phyloP scores from a whole-genome alignment of 768 basidiomycete species.

The Hydnomerulius pinastri region DNA sequence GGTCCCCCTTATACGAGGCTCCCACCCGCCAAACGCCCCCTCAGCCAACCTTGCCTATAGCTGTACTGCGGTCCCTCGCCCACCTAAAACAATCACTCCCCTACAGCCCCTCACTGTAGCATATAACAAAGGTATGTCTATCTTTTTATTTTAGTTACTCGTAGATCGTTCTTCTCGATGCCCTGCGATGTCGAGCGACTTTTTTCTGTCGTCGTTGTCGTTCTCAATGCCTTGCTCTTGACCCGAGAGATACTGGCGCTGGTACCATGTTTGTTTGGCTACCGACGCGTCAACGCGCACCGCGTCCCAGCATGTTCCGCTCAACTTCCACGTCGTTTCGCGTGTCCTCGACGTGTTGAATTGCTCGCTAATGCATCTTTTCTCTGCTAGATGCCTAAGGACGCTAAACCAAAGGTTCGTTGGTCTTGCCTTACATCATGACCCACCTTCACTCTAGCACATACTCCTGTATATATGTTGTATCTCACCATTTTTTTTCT shows the following conservation, averaged over 20 bases:
- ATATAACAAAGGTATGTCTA: slow-evolving; percentile 31
- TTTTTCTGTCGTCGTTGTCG: slow-evolving; percentile 29
- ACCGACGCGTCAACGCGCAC: slow-evolving; percentile 38
- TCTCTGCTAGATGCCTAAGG: slow-evolving; percentile 73
- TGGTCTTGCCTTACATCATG: slow-evolving; percentile 11
- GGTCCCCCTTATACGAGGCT: slow-evolving; percentile 37
- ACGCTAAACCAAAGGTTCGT: slow-evolving; percentile 69
- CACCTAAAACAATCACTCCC: slow-evolving; percentile 35
- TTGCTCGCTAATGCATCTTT: slow-evolving; percentile 35
- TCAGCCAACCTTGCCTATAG: slow-evolving; percentile 41
- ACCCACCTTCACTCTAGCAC: background rate
- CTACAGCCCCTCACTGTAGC: slow-evolving; percentile 25
- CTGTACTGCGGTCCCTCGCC: slow-evolving; percentile 33
- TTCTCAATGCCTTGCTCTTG: slow-evolving; percentile 4
- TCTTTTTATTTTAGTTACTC: slow-evolving; percentile 20
- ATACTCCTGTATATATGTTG: slow-evolving; percentile 21
- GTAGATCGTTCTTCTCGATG: slow-evolving; percentile 27
- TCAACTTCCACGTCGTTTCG: slow-evolving; percentile 32
- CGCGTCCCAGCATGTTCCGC: slow-evolving; percentile 29
- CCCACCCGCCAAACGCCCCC: slow-evolving; percentile 39
- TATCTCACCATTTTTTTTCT: slow-evolving; percentile 8
- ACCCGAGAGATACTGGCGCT: slow-evolving; percentile 15
- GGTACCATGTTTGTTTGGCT: slow-evolving; percentile 37
- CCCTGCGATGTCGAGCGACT: slow-evolving; percentile 13
- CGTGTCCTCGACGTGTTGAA: slow-evolving; percentile 42